phyloP scores from a whole-genome alignment of 2,329 filamentous ascomycete species.

The Biscogniauxia mediterranea region DNA sequence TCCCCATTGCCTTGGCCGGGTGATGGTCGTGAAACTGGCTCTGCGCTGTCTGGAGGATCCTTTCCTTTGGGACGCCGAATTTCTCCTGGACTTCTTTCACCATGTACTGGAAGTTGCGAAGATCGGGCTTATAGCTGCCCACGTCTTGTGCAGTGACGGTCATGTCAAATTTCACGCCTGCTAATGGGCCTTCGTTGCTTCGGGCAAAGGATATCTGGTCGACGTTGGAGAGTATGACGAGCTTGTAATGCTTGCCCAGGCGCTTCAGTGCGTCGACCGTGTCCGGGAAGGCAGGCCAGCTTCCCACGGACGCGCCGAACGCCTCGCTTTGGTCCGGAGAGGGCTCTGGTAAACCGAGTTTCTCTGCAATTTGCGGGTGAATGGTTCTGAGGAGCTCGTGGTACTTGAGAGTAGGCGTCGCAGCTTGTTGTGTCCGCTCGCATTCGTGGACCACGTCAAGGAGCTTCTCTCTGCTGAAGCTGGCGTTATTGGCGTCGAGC shows the following conservation, averaged over 20 bases:
- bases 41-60: slow-evolving; percentile 59
- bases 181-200: slow-evolving; percentile 45
- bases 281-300: slow-evolving; percentile 59
- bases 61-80: slow-evolving; percentile 53
- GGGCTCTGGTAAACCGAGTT: slow-evolving; percentile 38
- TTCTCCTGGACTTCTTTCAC: slow-evolving; percentile 49
- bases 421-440: slow-evolving; percentile 40
- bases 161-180: slow-evolving; percentile 54
- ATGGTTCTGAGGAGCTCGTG: slow-evolving; percentile 51
- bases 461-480: no score
- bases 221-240: slow-evolving; percentile 61
- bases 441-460: no score
- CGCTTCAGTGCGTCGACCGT: slow-evolving; percentile 51
- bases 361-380: slow-evolving; percentile 44
- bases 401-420: slow-evolving; percentile 44
- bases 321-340: slow-evolving; percentile 38
- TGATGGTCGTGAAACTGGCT: slow-evolving; percentile 69
- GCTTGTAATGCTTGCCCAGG: slow-evolving; percentile 52
- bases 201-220: slow-evolving; percentile 50
- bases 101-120: slow-evolving; percentile 65
- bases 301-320: slow-evolving; percentile 50
- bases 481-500: slow-evolving; percentile 36
- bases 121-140: slow-evolving; percentile 68
- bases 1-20: slow-evolving; percentile 57
- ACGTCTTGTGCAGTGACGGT: slow-evolving; percentile 70